Conservation (phyloP, 441 rosid species). For the Macaranga tanarius region DNA sequence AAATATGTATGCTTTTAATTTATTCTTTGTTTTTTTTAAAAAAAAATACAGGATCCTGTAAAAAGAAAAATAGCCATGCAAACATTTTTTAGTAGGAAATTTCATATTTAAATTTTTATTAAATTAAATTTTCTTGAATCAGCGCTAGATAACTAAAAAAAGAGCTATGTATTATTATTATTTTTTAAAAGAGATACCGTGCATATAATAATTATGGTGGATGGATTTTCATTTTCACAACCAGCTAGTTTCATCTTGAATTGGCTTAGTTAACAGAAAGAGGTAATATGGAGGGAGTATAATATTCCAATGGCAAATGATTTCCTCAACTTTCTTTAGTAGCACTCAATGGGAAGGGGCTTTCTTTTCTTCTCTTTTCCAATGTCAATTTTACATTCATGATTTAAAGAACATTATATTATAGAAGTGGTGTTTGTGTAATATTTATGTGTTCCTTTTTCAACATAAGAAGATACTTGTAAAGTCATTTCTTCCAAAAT, state of each 20-base stretch:
- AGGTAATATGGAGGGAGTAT: background rate
- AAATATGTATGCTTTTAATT: no score
- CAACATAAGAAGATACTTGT: background rate
- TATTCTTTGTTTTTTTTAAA: no score
- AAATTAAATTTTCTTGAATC: no score
- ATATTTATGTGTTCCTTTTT: background rate
- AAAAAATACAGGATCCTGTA: no score
- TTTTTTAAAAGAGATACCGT: no score
- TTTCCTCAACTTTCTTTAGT: conserved; percentile 8
- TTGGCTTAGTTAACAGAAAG: background rate
- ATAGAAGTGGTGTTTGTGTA: background rate
- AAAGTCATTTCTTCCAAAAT: background rate
- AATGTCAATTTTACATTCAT: conserved; percentile 6
- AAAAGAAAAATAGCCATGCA: no score
- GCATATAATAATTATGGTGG: background rate
- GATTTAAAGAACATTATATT: background rate
- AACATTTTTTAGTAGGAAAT: no score
- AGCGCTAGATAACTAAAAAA: no score
- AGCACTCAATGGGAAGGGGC: conserved; percentile 4
- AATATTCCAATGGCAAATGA: conserved; percentile 11
- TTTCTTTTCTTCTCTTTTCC: background rate
- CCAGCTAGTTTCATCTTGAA: background rate
- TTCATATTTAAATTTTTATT: no score
- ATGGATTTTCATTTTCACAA: background rate
- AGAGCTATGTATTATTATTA: no score